A percentile compares a stretch with the other conserved stretches of the same genome.
Conservation (phyloP, 2,329 filamentous ascomycete species). For the Calonectria hawksworthii region DNA sequence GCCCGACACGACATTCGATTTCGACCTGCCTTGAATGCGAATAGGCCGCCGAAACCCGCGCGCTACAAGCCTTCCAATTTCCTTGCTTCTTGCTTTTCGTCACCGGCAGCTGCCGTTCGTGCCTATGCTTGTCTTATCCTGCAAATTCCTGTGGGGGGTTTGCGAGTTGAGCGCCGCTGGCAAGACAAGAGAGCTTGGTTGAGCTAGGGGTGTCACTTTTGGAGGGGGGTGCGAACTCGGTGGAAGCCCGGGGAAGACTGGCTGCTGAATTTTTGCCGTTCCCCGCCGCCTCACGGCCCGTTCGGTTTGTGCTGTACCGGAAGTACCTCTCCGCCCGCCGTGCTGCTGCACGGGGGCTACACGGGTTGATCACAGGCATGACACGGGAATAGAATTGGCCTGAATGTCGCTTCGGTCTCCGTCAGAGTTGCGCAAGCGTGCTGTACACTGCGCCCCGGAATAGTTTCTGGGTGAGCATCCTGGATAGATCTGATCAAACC, state of each 20-base stretch:
- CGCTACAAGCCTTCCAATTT: constrained; percentile 32
- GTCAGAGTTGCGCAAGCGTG: constrained; percentile 2
- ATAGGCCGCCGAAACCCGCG: constrained; percentile 41
- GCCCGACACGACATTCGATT: constrained; percentile 39
- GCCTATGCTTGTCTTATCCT: background rate
- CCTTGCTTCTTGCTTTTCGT: constrained; percentile 5
- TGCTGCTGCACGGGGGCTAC: background rate
- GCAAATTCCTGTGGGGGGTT: constrained; percentile 22
- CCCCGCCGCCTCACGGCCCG: background rate
- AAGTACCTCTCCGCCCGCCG: constrained; percentile 4
- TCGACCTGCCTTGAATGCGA: constrained; percentile 26
- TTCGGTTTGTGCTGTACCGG: background rate
- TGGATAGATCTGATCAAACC: constrained; percentile 21
- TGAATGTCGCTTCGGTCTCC: background rate
- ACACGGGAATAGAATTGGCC: background rate
- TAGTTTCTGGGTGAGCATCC: background rate
- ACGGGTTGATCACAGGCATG: background rate
- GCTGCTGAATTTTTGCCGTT: constrained; percentile 8
- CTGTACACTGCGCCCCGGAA: background rate
- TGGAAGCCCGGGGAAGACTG: constrained; percentile 21
- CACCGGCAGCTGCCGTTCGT: background rate
- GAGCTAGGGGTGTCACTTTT: constrained; percentile 24
- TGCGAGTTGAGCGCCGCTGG: constrained; percentile 24
- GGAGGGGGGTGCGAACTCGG: constrained; percentile 17
- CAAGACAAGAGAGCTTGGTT: constrained; percentile 25